A percentile compares a stretch with the other conserved stretches of the same genome.
phyloP scores from a whole-genome alignment of 305 asterid species.

The Euphrasia arctica region DNA sequence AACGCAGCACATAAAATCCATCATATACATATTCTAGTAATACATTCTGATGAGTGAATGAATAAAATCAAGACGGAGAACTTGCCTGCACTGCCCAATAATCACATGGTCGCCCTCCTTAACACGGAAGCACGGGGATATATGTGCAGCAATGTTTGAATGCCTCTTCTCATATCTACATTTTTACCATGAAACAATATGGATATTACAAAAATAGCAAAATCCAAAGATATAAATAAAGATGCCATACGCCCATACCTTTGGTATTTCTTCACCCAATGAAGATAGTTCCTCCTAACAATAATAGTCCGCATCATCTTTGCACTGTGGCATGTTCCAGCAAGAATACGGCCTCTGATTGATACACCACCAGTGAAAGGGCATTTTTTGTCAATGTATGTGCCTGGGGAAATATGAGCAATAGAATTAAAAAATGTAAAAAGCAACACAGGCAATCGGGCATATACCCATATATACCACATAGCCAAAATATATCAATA shows the following conservation, averaged over 20 bases:
- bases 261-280: constrained; percentile 70
- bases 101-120: constrained; percentile 66
- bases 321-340: constrained; percentile 80
- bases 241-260: constrained; percentile 39
- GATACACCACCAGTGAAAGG: constrained; percentile 72
- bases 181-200: not conserved
- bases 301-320: constrained; percentile 69
- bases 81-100: constrained; percentile 79
- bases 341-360: constrained; percentile 65
- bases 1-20: not conserved
- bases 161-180: constrained; percentile 68
- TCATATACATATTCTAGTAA: not conserved
- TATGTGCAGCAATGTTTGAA: constrained; percentile 68
- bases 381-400: constrained; percentile 71
- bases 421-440: too few species aligned
- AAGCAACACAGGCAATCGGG: too few species aligned
- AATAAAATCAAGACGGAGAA: not conserved
- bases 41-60: not conserved
- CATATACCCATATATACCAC: too few species aligned
- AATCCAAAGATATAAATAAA: not conserved
- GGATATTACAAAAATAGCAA: not conserved
- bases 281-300: constrained; percentile 62
- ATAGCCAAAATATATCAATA: too few species aligned
- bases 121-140: constrained; percentile 79
- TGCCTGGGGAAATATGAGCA: constrained; percentile 30